A percentile compares a stretch with the other conserved stretches of the same genome.
Evolutionary conservation across 257 asterid genomes (phyloP).

Genomic region (Plantago ovata): DNA sequence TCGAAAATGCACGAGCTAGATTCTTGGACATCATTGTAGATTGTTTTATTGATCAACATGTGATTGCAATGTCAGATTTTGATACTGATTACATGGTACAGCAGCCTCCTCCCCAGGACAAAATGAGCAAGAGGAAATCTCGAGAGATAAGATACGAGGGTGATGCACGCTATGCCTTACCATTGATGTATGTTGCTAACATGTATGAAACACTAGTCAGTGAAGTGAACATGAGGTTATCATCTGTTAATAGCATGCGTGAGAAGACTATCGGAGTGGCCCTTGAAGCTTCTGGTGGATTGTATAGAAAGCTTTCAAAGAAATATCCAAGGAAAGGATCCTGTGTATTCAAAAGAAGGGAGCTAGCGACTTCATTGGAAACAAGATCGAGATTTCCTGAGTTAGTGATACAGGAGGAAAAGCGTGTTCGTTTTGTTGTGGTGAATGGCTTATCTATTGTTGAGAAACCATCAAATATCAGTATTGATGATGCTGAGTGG

Average conservation of each 20-base stretch:
- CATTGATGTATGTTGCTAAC: slow-evolving; percentile 93
- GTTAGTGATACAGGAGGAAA: slow-evolving; percentile 92
- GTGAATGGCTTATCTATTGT: slow-evolving; percentile 84
- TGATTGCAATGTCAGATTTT: slow-evolving; percentile 57
- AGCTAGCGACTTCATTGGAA: slow-evolving; percentile 90
- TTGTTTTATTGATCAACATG: slow-evolving; percentile 65
- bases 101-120: slow-evolving; percentile 58
- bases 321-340: slow-evolving; percentile 88
- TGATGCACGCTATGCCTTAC: slow-evolving; percentile 80
- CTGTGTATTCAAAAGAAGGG: slow-evolving; percentile 77
- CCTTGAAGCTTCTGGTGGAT: slow-evolving; percentile 99
- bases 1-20: slow-evolving; percentile 91
- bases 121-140: slow-evolving; percentile 54
- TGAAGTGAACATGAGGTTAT: slow-evolving; percentile 77
- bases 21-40: slow-evolving; percentile 74
- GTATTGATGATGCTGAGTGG: slow-evolving; percentile 82
- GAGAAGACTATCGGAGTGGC: slow-evolving; percentile 94
- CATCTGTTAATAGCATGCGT: slow-evolving; percentile 70
- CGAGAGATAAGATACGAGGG: slow-evolving; percentile 78
- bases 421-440: slow-evolving; percentile 97
- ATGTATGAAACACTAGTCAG: slow-evolving; percentile 83
- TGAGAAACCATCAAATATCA: slow-evolving; percentile 77
- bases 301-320: slow-evolving; percentile 89
- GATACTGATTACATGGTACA: slow-evolving; percentile 63
- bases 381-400: slow-evolving; percentile 97